A percentile compares a stretch with the other conserved stretches of the same genome.
phyloP scores from a whole-genome alignment of 2,329 filamentous ascomycete species.

The Rhinocladiella mackenziei region DNA sequence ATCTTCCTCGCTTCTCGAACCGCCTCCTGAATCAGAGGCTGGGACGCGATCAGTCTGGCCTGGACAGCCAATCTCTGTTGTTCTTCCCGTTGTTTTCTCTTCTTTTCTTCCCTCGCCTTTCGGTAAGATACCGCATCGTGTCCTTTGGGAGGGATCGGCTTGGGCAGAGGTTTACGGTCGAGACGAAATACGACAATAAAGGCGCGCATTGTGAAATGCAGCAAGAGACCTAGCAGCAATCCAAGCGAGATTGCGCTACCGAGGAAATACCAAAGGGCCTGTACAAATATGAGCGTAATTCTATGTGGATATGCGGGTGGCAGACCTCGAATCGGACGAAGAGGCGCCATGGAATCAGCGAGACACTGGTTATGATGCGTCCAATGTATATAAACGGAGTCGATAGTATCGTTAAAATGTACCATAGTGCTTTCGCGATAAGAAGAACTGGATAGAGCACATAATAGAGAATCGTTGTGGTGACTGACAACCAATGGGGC shows the following conservation, averaged over 20 bases:
- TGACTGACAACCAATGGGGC: conserved; percentile 24
- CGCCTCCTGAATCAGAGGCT: conserved; percentile 25
- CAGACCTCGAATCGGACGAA: conserved; percentile 55
- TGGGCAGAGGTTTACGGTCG: conserved; percentile 17
- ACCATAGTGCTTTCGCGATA: conserved; percentile 36
- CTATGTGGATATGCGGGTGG: background rate
- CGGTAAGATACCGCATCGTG: conserved; percentile 30
- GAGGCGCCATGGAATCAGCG: conserved; percentile 49
- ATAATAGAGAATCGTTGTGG: conserved; percentile 34
- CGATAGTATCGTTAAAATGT: conserved; percentile 40
- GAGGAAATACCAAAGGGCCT: conserved; percentile 53
- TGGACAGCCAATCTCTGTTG: conserved; percentile 21
- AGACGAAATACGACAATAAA: conserved; percentile 47
- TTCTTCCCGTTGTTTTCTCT: conserved; percentile 20
- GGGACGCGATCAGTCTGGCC: conserved; percentile 23
- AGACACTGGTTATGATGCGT: conserved; percentile 39
- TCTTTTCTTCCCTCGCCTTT: conserved; percentile 28
- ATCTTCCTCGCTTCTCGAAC: conserved; percentile 23
- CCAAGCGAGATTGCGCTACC: conserved; percentile 66
- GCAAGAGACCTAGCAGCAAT: conserved; percentile 56
- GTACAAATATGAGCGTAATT: conserved; percentile 11
- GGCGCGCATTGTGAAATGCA: conserved; percentile 56
- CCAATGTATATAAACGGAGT: conserved; percentile 49
- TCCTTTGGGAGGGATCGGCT: conserved; percentile 22
- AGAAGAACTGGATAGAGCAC: conserved; percentile 39